phyloP scores from a whole-genome alignment of 495 filamentous ascomycete species.

The Entonaema liquescens region DNA sequence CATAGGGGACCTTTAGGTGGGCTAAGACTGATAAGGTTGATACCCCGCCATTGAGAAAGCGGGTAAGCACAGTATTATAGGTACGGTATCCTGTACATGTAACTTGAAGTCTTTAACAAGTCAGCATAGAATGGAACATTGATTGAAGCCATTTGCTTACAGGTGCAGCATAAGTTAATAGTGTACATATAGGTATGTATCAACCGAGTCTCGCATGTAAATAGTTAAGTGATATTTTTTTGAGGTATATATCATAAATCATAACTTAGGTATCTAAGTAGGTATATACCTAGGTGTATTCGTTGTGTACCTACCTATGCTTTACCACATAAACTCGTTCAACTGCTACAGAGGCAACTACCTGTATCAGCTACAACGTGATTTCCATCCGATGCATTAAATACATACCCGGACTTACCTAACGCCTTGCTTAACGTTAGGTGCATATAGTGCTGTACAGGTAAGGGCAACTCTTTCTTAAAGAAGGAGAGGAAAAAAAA shows the following conservation, averaged over 20 bases:
- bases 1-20: constrained; percentile 15
- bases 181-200: constrained; percentile 5
- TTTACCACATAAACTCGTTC: not conserved
- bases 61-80: constrained; percentile 20
- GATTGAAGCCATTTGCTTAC: not conserved
- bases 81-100: not conserved
- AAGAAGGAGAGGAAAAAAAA: not conserved
- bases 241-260: too few species aligned
- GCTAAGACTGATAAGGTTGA: constrained; percentile 38
- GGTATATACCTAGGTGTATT: too few species aligned
- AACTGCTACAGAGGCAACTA: too few species aligned
- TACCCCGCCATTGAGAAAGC: constrained; percentile 36
- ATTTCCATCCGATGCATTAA: not conserved
- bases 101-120: not conserved
- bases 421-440: not conserved
- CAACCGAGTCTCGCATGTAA: not conserved
- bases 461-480: not conserved
- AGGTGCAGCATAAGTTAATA: not conserved
- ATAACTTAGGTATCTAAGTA: too few species aligned
- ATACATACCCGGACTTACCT: not conserved
- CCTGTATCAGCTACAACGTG: not conserved
- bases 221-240: too few species aligned
- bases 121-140: not conserved
- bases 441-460: not conserved
- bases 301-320: too few species aligned